A percentile compares a stretch with the other conserved stretches of the same genome.
phyloP scores from a whole-genome alignment of 305 asterid genomes.

The Solanum chacoense region DNA sequence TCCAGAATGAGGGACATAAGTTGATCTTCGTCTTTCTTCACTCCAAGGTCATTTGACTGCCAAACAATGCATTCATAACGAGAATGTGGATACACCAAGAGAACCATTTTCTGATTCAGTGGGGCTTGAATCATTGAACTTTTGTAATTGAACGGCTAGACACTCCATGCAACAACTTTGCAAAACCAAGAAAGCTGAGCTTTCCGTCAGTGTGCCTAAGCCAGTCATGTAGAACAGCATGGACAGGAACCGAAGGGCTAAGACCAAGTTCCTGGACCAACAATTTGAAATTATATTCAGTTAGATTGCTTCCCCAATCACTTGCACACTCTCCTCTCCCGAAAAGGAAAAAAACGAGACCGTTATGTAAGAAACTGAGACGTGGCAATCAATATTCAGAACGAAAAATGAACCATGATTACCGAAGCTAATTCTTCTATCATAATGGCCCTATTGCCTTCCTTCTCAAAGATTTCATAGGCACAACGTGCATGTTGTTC shows the following conservation, averaged over 20 bases:
- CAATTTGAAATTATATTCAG: background rate
- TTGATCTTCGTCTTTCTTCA: background rate
- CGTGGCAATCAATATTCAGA: background rate
- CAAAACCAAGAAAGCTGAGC: constrained; percentile 86
- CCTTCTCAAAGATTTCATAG: constrained; percentile 88
- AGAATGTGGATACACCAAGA: background rate
- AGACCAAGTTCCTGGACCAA: constrained; percentile 76
- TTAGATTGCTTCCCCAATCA: background rate
- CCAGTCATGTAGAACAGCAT: constrained; percentile 93
- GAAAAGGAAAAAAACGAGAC: background rate
- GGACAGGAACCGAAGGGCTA: constrained; percentile 82
- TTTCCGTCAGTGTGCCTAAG: constrained; percentile 86
- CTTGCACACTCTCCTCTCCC: background rate
- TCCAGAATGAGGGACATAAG: background rate
- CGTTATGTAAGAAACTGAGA: background rate
- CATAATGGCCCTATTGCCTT: constrained; percentile 83
- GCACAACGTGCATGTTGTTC: constrained; percentile 95
- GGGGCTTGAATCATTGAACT: constrained; percentile 46
- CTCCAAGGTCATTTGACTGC: background rate
- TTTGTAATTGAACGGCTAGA: constrained; percentile 59
- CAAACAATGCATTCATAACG: background rate
- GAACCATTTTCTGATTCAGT: constrained; percentile 42
- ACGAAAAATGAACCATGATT: constrained; percentile 3
- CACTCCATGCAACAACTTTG: constrained; percentile 66
- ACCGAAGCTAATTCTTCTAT: constrained; percentile 97